Evolutionary conservation across 352 stramenopile genomes (phyloP).

Genomic region (Globisporangium cylindrosporum): DNA sequence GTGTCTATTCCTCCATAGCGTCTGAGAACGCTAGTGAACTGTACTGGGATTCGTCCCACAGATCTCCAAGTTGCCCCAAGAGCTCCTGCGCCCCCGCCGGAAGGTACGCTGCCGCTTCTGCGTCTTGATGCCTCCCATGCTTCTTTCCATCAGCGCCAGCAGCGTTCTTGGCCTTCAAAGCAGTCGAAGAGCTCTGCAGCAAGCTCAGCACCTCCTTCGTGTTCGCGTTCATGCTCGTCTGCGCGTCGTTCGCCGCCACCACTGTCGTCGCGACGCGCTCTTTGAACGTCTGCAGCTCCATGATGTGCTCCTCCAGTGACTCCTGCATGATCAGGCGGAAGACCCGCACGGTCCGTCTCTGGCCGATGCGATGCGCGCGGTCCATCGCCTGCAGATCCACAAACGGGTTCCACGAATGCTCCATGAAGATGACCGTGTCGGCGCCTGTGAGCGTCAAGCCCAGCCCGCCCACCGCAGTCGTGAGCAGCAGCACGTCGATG

Average conservation of each 20-base stretch:
- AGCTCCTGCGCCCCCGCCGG: constrained; percentile 35
- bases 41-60: constrained; percentile 85
- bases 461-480: constrained; percentile 93
- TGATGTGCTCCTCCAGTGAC: constrained; percentile 76
- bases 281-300: constrained; percentile 82
- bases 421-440: constrained; percentile 97
- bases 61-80: constrained; percentile 61
- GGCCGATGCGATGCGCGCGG: constrained; percentile 74
- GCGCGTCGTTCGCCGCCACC: constrained; percentile 45
- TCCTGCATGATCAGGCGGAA: constrained; percentile 77
- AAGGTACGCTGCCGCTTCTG: constrained; percentile 10
- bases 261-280: constrained; percentile 64
- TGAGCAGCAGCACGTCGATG: constrained; percentile 95
- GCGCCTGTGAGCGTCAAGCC: constrained; percentile 96
- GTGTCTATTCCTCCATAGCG: background rate
- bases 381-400: constrained; percentile 94
- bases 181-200: constrained; percentile 40
- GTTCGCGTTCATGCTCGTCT: constrained; percentile 59
- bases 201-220: constrained; percentile 64
- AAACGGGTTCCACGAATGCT: constrained; percentile 98
- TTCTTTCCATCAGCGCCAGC: constrained; percentile 3
- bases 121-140: constrained; percentile 3
- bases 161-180: constrained; percentile 34
- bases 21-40: constrained; percentile 63
- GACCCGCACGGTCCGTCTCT: constrained; percentile 66